A percentile compares a stretch with the other conserved stretches of the same genome.
These are phyloP conservation scores for Zymoseptoria brevis DNA, from an alignment of 2,329 filamentous ascomycete genomes.

Conservation along the genomic window DNA sequence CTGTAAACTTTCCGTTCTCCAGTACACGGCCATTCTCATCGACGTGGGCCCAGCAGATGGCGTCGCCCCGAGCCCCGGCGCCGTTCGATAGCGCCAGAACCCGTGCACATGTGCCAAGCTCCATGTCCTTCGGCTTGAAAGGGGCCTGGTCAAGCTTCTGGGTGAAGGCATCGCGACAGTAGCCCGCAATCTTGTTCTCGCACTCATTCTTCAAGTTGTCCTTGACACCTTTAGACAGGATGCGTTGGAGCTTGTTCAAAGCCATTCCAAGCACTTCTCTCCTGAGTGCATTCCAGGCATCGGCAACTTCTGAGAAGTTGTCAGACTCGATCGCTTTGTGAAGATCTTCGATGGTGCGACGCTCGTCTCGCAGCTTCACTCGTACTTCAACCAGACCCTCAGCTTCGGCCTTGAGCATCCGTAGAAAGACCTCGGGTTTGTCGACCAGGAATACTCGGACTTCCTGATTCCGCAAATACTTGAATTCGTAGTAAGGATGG, in stretches of 20 bases:
- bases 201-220: slow-evolving; percentile 90
- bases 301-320: slow-evolving; percentile 88
- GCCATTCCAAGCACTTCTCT: slow-evolving; percentile 77
- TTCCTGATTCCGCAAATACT: slow-evolving; percentile 86
- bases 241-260: slow-evolving; percentile 68
- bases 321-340: slow-evolving; percentile 84
- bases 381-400: slow-evolving; percentile 85
- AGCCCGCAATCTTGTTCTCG: slow-evolving; percentile 82
- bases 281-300: slow-evolving; percentile 87
- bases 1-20: slow-evolving; percentile 80
- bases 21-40: slow-evolving; percentile 85
- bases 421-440: slow-evolving; percentile 81
- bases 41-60: slow-evolving; percentile 83
- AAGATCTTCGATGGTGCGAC: slow-evolving; percentile 67
- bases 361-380: slow-evolving; percentile 66
- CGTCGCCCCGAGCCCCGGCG: slow-evolving; percentile 68
- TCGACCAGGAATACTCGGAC: slow-evolving; percentile 59
- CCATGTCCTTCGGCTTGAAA: slow-evolving; percentile 88
- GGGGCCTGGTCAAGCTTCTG: slow-evolving; percentile 90
- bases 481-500: slow-evolving; percentile 95
- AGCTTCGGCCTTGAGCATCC: slow-evolving; percentile 95
- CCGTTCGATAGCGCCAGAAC: slow-evolving; percentile 85
- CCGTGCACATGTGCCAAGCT: slow-evolving; percentile 77
- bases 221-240: slow-evolving; percentile 88
- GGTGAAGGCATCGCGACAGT: slow-evolving; percentile 81